Conservation (phyloP, 352 stramenopile species). For the Globisporangium viniferum region DNA sequence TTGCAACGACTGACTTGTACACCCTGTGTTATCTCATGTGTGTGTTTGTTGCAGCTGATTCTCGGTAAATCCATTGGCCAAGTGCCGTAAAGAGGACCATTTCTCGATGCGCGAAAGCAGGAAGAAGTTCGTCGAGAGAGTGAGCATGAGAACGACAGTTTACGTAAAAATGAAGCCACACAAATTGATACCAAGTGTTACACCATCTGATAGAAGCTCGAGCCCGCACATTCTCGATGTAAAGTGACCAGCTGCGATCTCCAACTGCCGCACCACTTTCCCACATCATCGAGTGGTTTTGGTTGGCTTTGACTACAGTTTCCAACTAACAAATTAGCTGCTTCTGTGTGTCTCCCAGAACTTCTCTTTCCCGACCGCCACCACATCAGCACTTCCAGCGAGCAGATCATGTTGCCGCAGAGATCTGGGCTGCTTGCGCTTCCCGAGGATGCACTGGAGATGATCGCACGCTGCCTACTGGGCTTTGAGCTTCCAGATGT, state of each 20-base stretch:
- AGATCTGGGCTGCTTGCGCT: too few relatives aligned
- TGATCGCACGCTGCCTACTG: too few relatives aligned
- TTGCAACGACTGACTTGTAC: constrained; percentile 10
- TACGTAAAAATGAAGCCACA: not conserved
- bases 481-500: not conserved
- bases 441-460: too few relatives aligned
- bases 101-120: not conserved
- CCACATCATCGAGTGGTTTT: not conserved
- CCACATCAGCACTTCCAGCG: too few relatives aligned
- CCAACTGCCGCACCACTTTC: not conserved
- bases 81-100: constrained; percentile 11
- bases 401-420: too few relatives aligned
- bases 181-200: not conserved
- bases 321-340: too few relatives aligned
- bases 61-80: constrained; percentile 44
- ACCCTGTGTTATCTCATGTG: constrained; percentile 11
- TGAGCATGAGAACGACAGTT: not conserved
- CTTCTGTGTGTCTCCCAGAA: too few relatives aligned
- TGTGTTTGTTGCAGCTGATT: constrained; percentile 23
- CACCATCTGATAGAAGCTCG: too few relatives aligned
- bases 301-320: not conserved
- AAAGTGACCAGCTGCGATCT: too few relatives aligned
- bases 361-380: too few relatives aligned
- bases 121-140: not conserved
- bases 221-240: too few relatives aligned